These are phyloP conservation scores for Ophiostoma piceae DNA, from an alignment of 2,329 filamentous ascomycete species.

Conservation along the genomic window DNA sequence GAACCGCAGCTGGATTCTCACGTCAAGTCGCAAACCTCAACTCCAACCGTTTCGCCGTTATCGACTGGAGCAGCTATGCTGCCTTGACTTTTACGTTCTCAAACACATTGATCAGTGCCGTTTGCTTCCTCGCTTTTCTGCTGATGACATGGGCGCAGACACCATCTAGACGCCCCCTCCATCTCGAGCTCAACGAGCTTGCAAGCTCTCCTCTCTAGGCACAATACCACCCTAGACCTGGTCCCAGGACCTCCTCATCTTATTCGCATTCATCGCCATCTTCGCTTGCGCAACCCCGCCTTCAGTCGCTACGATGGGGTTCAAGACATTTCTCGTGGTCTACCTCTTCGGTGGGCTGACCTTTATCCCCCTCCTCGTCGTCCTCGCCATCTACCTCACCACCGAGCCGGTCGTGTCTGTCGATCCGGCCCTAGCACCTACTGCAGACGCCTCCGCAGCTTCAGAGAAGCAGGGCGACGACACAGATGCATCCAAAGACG, in stretches of 20 bases:
- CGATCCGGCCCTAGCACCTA: neutral
- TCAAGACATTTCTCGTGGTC: constrained; percentile 59
- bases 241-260: neutral
- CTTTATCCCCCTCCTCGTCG: constrained; percentile 69
- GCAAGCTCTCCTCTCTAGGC: constrained; percentile 15
- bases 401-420: constrained; percentile 63
- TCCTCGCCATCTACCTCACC: constrained; percentile 49
- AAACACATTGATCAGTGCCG: neutral
- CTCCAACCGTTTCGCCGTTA: neutral
- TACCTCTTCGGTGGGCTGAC: constrained; percentile 86
- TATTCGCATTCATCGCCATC: neutral
- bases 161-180: neutral
- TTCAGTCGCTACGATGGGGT: constrained; percentile 43
- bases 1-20: constrained; percentile 10
- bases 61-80: neutral
- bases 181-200: constrained; percentile 20
- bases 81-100: neutral
- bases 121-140: neutral
- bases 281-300: neutral
- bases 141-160: neutral
- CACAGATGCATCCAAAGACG: neutral
- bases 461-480: neutral
- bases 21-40: neutral
- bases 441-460: constrained; percentile 32
- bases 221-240: constrained; percentile 8